phyloP scores from a whole-genome alignment of 306 rosid genomes.

The Quercus engelmannii region DNA sequence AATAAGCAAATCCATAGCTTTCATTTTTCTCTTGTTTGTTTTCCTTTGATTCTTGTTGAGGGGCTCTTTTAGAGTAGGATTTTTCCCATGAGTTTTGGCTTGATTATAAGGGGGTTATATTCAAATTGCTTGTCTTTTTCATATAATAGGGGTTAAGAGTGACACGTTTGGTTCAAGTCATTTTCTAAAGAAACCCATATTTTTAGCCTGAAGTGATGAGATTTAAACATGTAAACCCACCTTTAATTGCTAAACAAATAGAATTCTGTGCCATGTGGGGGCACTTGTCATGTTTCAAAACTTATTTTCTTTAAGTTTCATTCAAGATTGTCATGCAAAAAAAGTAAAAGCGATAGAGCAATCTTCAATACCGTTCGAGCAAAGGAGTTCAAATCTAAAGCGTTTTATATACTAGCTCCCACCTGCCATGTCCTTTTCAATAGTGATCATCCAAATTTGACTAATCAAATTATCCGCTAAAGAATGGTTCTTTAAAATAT shows the following conservation, averaged over 20 bases:
- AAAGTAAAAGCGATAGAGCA: slow-evolving; percentile 13
- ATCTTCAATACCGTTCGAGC: slow-evolving; percentile 14
- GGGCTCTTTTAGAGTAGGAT: slow-evolving; percentile 1
- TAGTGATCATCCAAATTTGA: slow-evolving; percentile 16
- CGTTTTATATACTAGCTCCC: slow-evolving; percentile 3
- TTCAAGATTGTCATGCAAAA: slow-evolving; percentile 26
- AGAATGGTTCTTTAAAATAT: slow-evolving; percentile 9
- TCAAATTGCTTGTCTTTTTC: slow-evolving; percentile 22
- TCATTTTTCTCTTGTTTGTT: slow-evolving; percentile 15
- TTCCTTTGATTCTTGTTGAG: slow-evolving; percentile 9
- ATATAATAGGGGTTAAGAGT: not conserved
- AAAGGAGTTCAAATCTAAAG: slow-evolving; percentile 5
- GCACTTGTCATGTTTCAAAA: not conserved
- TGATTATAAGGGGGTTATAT: slow-evolving; percentile 15
- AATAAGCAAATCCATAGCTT: slow-evolving; percentile 5
- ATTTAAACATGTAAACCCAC: slow-evolving; percentile 31
- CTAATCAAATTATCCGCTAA: not conserved
- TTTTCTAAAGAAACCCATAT: slow-evolving; percentile 22
- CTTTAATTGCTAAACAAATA: slow-evolving; percentile 25
- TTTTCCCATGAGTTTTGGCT: slow-evolving; percentile 25
- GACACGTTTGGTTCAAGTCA: slow-evolving; percentile 44
- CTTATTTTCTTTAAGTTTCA: slow-evolving; percentile 24
- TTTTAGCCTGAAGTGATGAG: slow-evolving; percentile 12
- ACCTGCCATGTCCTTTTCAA: slow-evolving; percentile 18
- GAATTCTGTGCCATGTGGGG: slow-evolving; percentile 22